Evolutionary conservation across 1,139 yeast species (phyloP), one percentile per base, ranked within the genome.

Genomic region (Taphrina pruni): DNA sequence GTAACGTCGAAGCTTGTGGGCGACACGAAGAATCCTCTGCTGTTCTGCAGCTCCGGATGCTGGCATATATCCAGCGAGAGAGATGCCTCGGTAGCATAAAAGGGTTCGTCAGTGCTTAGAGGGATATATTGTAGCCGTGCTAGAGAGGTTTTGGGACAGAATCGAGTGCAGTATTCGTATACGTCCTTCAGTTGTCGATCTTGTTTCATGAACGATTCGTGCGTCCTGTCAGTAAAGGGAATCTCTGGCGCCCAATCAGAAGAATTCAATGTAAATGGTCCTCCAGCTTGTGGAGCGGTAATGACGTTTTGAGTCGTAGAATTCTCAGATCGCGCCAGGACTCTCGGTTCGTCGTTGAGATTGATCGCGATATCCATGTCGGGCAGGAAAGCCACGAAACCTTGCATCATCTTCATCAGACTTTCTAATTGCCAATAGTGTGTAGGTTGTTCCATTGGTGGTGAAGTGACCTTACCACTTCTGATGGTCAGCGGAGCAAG

Each of bases 361-460:
- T 73, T 73, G 39, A 73, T 66, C 26, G 72, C 73, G 11, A 73
- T 21, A 55, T 73, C 75, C 75, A 73, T 73, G 56, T 73, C 74
- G 1, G 75, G 75, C 54, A 73, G 55, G 46, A 60, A 65, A 41
- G 51, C 46, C 26, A 73, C 70, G 71, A 73, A 72, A 1, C 64
- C 56, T 17, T 38, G 39, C 43, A 72, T 26, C 41, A 72, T 66
- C 8, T 51, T 46, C 48, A 69, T 71, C 64, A 69, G 36, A 54
- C 71, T 5, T 57, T 48, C 21, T 32, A 60, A n/a, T 39, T 20
- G 62, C 60, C 60, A 56, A 39, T 56, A 56, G 17, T 56, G 60
- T 7, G 60, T 56, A 7, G 60, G 60, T 39, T 35, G 39, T 17
- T 56, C 60, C 60, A 56, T 56, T 1, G 60, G 60, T 14, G 60